Evolutionary conservation across 225 moss, liverwort and hornwort species (phyloP), one percentile per base, ranked within the genome.

Genomic region (Ulota crispa): DNA sequence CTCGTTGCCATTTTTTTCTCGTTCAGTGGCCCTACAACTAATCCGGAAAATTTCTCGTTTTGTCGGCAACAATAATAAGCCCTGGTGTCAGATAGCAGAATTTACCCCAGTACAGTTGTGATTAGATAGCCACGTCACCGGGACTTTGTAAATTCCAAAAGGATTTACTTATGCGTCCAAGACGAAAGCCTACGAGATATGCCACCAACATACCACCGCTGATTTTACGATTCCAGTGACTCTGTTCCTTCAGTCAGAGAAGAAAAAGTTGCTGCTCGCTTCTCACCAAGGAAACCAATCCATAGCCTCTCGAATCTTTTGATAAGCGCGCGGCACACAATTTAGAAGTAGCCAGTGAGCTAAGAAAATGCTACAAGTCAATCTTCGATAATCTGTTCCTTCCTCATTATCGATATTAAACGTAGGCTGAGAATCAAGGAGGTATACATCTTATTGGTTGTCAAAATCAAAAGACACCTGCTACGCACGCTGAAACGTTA

Each of bases 41-140:
- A 69, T n/a, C 70, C 80, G 50, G 45, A 43, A 62, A 31, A 34
- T 30, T 55, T 14, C 4, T 14, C 45, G 32, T 20, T 28, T 32
- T 20, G 24, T 37, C 41, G 57, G 75, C 36, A 36, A 47, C 36
- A 47, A 28, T 36, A 70, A 37, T 14, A 59, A 47, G 50, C 52
- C 65, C 65, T 80, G 65, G 31, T 16, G 76, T 30, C 14, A 28
- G 5, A 75, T 19, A 55, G 56, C 15, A 80, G 30, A 57, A 83
- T 28, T 15, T n/a, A 76, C 65, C 37, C 59, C 31, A 47, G 47
- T 39, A 76, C 9, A 76, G 70, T 64, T 45, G 24, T 34, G 34
- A 24, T 9, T 8, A 54, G 57, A 34, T 3, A 31, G 41, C 20
- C 37, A 36, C 8, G 28, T 11, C 28, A 28, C 50, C 59, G 13